Conservation (phyloP, 805 yeast genomes). For the Wickerhamiella domercqiae region DNA sequence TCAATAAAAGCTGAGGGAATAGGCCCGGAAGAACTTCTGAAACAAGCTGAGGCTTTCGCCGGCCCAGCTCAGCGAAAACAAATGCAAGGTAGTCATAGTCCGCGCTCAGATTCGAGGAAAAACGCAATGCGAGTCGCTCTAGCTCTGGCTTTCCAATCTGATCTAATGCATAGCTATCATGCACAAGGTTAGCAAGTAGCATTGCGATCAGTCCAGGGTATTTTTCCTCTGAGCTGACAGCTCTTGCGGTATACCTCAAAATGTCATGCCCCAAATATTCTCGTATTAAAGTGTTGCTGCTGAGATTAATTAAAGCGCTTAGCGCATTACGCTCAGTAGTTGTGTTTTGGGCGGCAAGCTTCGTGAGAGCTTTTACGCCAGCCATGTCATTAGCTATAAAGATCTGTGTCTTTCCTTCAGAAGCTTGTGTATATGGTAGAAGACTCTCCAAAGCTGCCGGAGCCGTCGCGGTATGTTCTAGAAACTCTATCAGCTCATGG, state of each 20-base stretch:
- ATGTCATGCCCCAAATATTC: constrained; percentile 47
- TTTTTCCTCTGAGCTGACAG: constrained; percentile 30
- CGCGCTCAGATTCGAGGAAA: constrained; percentile 75
- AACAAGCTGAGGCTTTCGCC: constrained; percentile 28
- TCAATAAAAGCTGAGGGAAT: constrained; percentile 67
- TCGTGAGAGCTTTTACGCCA: constrained; percentile 58
- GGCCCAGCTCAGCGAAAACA: constrained; percentile 79
- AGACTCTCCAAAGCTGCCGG: constrained; percentile 74
- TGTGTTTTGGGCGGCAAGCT: constrained; percentile 3
- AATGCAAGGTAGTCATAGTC: constrained; percentile 70
- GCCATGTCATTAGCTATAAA: constrained; percentile 56
- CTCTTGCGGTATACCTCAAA: constrained; percentile 25
- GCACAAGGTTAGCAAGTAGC: constrained; percentile 71
- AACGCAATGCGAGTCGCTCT: constrained; percentile 47
- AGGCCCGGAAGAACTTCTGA: constrained; percentile 66
- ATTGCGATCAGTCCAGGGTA: constrained; percentile 75
- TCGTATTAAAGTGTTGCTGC: constrained; percentile 55
- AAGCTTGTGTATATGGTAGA: constrained; percentile 42
- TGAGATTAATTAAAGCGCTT: constrained; percentile 69
- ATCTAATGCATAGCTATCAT: constrained; percentile 46
- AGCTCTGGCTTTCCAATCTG: constrained; percentile 45
- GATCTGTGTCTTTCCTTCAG: constrained; percentile 51
- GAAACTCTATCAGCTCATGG: constrained; percentile 50
- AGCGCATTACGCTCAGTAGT: constrained; percentile 39
- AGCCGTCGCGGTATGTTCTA: constrained; percentile 68